phyloP scores from a whole-genome alignment of 2,329 filamentous ascomycete species.

The Pseudogymnoascus verrucosus region DNA sequence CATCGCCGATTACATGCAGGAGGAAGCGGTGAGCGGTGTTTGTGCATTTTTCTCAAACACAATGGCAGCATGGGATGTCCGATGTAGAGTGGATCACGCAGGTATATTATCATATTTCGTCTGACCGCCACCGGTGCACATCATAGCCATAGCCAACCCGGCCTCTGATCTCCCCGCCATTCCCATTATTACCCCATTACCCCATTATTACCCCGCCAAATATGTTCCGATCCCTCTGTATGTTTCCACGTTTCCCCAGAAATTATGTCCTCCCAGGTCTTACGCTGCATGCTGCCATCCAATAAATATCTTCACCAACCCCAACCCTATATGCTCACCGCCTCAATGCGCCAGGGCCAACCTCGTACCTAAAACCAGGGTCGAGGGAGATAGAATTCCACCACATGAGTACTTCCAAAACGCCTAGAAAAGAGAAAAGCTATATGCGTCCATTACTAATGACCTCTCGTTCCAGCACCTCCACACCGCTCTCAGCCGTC shows the following conservation, averaged over 20 bases:
- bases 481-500: slow-evolving; percentile 56
- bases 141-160: neutral
- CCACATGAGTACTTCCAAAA: neutral
- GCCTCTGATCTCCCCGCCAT: neutral
- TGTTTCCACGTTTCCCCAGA: neutral
- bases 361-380: neutral
- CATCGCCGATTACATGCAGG: neutral
- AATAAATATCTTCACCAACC: neutral
- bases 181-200: neutral
- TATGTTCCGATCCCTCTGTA: neutral
- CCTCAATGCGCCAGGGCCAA: neutral
- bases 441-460: slow-evolving; percentile 41
- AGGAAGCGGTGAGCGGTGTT: neutral
- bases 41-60: neutral
- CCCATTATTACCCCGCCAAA: neutral
- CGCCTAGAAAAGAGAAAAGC: neutral
- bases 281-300: neutral
- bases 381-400: neutral
- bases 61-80: neutral
- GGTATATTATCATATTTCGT: neutral
- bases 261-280: neutral
- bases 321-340: neutral
- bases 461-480: slow-evolving; percentile 57
- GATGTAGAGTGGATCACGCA: neutral
- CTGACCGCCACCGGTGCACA: neutral